A percentile compares a stretch with the other conserved stretches of the same genome.
Evolutionary conservation across 352 stramenopile species (phyloP).

Genomic region (Chrysophaeum taylorii): DNA sequence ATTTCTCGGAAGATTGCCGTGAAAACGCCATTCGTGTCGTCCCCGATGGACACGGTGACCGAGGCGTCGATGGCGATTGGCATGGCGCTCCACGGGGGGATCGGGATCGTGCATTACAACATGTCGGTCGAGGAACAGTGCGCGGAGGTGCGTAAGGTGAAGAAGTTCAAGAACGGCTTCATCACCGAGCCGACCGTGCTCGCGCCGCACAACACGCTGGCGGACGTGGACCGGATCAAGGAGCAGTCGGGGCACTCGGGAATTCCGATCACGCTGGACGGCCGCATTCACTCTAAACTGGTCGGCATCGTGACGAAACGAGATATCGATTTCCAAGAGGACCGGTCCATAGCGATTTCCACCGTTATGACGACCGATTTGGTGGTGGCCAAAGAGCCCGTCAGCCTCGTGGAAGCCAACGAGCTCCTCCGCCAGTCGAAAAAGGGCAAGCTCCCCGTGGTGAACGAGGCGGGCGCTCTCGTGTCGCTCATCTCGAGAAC

Average conservation of each 20-base stretch:
- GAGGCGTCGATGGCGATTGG: conserved; percentile 98
- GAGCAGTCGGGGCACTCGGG: conserved; percentile 87
- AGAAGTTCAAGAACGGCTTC: conserved; percentile 99
- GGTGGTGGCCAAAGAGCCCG: conserved; percentile 81
- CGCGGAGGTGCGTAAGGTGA: conserved; percentile 74
- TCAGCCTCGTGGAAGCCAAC: conserved; percentile 91
- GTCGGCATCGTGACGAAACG: conserved; percentile 97
- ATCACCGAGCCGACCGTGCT: conserved; percentile 96
- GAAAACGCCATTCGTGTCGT: conserved; percentile 87
- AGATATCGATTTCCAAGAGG: conserved; percentile 97
- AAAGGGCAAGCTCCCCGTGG: conserved; percentile 98
- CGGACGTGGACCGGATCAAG: conserved; percentile 90
- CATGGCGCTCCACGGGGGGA: conserved; percentile 95
- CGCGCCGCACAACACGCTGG: conserved; percentile 83
- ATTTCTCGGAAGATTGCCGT: conserved; percentile 84
- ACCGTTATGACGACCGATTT: conserved; percentile 60
- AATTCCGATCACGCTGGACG: conserved; percentile 95
- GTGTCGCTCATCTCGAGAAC: conserved; percentile 94
- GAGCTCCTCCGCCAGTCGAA: conserved; percentile 93
- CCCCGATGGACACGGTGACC: conserved; percentile 99
- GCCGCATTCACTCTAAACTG: conserved; percentile 91
- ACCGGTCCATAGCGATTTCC: conserved; percentile 54
- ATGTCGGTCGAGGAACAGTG: conserved; percentile 93
- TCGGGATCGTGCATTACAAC: conserved; percentile 99
- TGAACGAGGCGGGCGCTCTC: conserved; percentile 93